Evolutionary conservation across 495 filamentous ascomycete genomes (phyloP), one percentile per base, ranked within the genome.

Genomic region (Niebla homalea): DNA sequence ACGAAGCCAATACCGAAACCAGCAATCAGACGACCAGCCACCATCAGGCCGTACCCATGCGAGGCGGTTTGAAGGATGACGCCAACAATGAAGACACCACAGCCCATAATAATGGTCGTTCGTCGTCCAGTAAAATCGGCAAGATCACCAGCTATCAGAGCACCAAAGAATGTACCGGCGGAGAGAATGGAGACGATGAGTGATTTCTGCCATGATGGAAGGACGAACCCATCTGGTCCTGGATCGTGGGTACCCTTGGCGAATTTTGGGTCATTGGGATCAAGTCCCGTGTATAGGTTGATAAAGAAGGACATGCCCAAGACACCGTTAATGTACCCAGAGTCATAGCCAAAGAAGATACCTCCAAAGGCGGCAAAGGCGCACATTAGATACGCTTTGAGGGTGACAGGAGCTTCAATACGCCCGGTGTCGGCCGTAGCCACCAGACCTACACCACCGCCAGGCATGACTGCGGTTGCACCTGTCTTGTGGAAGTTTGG

Each of bases 1-100:
- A 84, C 80, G 52, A 85, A 83, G 49, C 84, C 84, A 45, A 87
- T 77, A 64, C 84, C 84, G 50, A 85, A 66, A 53, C 84, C 84
- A 35, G 81, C 78, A 57, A 87, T 67, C 49, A 86, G 61, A 71
- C 84, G 80, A 60, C 84, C 84, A 25, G 74, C 77, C 4, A 84
- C 77, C 32, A 87, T 75, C 26, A 82, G 69, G 36, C 68, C 62
- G 7, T 76, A 59, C 23, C 57, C 58, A 26, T 62, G 62, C 21
- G 64, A 63, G 4, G 69, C 66, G 20, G 69, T 73, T 64, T 82
- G 78, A 22, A 83, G 64, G 37, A 73, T 63, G 49, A 72, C 69
- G 61, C 79, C 79, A 44, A 67, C 51, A 0, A 66, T 58, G 65
- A 78, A 81, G 59, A 79, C 62, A 4, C 60, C 11, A 57, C 76